These are phyloP conservation scores for Sphaerulina musiva DNA, from an alignment of 2,329 filamentous ascomycete species.

Conservation along the genomic window DNA sequence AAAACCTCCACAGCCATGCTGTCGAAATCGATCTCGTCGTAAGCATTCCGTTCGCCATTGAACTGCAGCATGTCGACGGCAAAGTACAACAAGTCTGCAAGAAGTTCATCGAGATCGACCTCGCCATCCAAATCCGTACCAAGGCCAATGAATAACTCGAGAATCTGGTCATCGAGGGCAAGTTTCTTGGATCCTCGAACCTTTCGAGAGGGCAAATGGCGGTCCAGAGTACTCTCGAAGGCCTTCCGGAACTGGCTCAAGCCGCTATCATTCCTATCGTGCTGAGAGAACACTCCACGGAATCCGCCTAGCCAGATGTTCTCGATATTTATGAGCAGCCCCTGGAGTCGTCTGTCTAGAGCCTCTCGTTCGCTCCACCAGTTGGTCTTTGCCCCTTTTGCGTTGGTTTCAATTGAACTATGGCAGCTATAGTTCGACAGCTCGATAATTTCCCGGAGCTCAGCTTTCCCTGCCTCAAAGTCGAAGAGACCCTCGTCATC, in stretches of 20 bases:
- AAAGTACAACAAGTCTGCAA: conserved; percentile 93
- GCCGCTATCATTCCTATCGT: conserved; percentile 55
- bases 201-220: conserved; percentile 76
- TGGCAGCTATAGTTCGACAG: conserved; percentile 80
- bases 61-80: conserved; percentile 95
- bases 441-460: conserved; percentile 76
- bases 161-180: conserved; percentile 58
- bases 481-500: conserved; percentile 74
- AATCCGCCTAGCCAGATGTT: conserved; percentile 94
- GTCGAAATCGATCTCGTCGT: conserved; percentile 96
- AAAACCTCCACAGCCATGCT: conserved; percentile 79
- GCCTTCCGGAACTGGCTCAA: conserved; percentile 69
- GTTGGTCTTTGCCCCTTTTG: conserved; percentile 66
- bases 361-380: conserved; percentile 88
- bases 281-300: conserved; percentile 82
- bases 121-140: conserved; percentile 64
- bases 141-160: conserved; percentile 84
- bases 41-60: conserved; percentile 90
- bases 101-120: conserved; percentile 72
- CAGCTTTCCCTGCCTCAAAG: conserved; percentile 70
- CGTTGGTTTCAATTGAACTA: conserved; percentile 60
- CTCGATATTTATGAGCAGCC: conserved; percentile 78
- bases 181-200: conserved; percentile 44
- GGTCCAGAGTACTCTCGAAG: conserved; percentile 73
- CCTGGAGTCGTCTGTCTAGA: conserved; percentile 68